Evolutionary conservation across 2,329 filamentous ascomycete genomes (phyloP), one percentile per base, ranked within the genome.

Genomic region (Colletotrichum lentis): DNA sequence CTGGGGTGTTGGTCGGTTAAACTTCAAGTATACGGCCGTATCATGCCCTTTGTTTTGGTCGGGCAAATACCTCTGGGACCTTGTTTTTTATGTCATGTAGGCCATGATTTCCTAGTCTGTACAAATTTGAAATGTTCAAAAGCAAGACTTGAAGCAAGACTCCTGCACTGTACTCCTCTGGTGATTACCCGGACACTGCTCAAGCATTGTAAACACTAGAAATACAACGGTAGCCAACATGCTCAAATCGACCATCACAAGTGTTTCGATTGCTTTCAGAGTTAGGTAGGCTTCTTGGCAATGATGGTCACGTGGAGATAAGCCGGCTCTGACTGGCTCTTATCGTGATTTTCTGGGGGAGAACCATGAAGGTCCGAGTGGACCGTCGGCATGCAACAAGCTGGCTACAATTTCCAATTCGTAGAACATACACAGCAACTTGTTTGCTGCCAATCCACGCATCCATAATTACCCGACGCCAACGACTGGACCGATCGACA

Each of bases 101-200:
- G 67, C 69, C 64, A 71, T 70, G 69, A 62, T 71, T 71, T 70
- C 57, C 64, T 71, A 71, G 69, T 72, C 73, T 80, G 77, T 80
- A 79, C 72, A 78, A 79, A 62, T 74, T 73, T 69, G 61, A 70
- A 74, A 75, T 69, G 67, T 69, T 69, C 64, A 67, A 62, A 67
- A 43, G 31, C 18, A 46, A 37, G 46, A 39, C 27, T 31, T 31
- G 8, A 7, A 31, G 27, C 8, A 10, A 35, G 31, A 35, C 31
- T 37, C 50, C 11, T 53, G 10, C 11, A 50, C 24, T 50, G 47
- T 16, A 7, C 18, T 50, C 8, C 3, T 16, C 2, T 10, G 16
- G 8, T 50, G 24, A 50, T 5, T 31, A 16, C 16, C 24, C 5
- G 24, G 24, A 31, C 14, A 14, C 35, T 8, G 31, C 31, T 37